Evolutionary conservation across 768 basidiomycete species (phyloP).

Genomic region (Russula foetens): DNA sequence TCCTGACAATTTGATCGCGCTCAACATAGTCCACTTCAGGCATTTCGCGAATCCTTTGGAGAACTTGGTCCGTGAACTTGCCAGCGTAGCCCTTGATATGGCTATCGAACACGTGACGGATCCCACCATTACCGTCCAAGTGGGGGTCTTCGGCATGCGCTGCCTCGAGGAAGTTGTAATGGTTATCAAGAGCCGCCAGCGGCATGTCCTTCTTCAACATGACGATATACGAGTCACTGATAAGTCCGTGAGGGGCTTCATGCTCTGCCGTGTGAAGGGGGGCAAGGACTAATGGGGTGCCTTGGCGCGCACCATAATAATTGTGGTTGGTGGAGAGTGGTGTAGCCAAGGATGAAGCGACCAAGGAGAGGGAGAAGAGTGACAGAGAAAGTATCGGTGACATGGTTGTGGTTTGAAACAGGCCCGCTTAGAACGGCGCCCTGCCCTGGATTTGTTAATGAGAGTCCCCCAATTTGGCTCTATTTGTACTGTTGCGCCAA

Average conservation of each 20-base stretch:
- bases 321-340: conserved; percentile 40
- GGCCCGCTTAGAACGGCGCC: background rate
- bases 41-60: conserved; percentile 69
- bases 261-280: conserved; percentile 42
- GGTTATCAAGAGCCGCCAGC: conserved; percentile 53
- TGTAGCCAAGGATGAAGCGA: conserved; percentile 33
- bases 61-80: conserved; percentile 55
- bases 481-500: background rate
- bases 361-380: conserved; percentile 28
- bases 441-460: background rate
- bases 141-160: conserved; percentile 49
- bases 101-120: conserved; percentile 71
- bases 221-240: conserved; percentile 94
- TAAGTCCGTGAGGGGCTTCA: conserved; percentile 57
- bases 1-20: conserved; percentile 86
- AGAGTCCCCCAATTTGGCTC: background rate
- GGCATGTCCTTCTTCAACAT: conserved; percentile 70
- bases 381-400: conserved; percentile 17
- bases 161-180: conserved; percentile 69
- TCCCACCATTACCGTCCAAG: conserved; percentile 43
- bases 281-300: conserved; percentile 45
- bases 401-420: conserved; percentile 27
- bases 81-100: conserved; percentile 78
- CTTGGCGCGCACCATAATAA: conserved; percentile 28
- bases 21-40: conserved; percentile 93